phyloP scores from a whole-genome alignment of 805 yeast species.

The Candida xiaguanensis region DNA sequence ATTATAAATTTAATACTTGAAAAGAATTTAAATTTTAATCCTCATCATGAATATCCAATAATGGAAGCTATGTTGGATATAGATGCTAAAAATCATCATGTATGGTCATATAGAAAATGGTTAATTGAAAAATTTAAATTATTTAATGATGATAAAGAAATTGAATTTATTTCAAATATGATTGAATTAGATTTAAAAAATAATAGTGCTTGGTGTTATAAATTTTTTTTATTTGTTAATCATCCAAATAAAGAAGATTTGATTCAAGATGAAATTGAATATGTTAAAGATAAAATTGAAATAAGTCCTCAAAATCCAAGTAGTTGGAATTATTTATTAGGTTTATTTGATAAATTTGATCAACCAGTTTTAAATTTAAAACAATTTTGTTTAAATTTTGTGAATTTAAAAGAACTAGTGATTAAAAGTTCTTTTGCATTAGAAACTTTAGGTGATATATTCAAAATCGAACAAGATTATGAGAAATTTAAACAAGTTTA shows the following conservation, averaged over 20 bases:
- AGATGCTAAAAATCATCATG: slow-evolving; percentile 91
- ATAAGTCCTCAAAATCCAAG: slow-evolving; percentile 78
- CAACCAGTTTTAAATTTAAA: slow-evolving; percentile 36
- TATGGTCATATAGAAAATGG: slow-evolving; percentile 94
- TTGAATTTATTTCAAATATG: slow-evolving; percentile 45
- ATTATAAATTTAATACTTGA: slow-evolving; percentile 41
- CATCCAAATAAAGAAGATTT: slow-evolving; percentile 9
- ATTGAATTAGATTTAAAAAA: slow-evolving; percentile 69
- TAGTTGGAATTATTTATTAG: slow-evolving; percentile 79
- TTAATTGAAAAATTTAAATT: slow-evolving; percentile 54
- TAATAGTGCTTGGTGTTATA: slow-evolving; percentile 91
- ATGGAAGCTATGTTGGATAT: slow-evolving; percentile 64
- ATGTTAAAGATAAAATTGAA: slow-evolving; percentile 45
- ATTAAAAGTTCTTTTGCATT: slow-evolving; percentile 58
- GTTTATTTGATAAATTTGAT: slow-evolving; percentile 37
- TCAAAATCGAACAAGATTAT: slow-evolving; percentile 22
- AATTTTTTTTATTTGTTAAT: slow-evolving; percentile 54
- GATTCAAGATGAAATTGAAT: slow-evolving; percentile 50
- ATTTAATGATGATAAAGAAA: slow-evolving; percentile 44
- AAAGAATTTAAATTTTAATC: slow-evolving; percentile 23
- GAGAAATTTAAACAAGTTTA: slow-evolving; percentile 43
- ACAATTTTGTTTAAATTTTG: slow-evolving; percentile 43
- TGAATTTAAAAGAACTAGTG: slow-evolving; percentile 19
- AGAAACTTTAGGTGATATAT: slow-evolving; percentile 57
- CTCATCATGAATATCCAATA: slow-evolving; percentile 61